Base-by-base conservation (phyloP, 306 rosid species). In the Pueraria montana region DNA sequence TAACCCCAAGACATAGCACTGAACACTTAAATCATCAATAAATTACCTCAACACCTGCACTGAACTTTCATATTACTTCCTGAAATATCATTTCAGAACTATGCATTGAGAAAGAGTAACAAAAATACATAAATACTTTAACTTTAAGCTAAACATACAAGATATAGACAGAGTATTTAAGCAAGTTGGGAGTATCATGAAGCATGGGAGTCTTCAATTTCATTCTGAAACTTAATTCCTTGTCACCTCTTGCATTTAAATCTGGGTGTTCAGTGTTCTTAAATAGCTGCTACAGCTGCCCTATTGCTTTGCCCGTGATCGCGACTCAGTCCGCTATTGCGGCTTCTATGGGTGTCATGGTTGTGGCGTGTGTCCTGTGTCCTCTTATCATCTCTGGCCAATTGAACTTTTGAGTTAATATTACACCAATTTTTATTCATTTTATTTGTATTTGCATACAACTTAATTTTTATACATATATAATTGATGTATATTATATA, bases 241-340 rank as follows among this genome's bases (percentile, higher is more conserved):
- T 70, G 78, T 72, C 36, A 68, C 23, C 77, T n/a, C 56, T 20
- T 68, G 38, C 24, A 26, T 80, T 43, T 43, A 30, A 80, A 20
- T 48, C 17, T 20, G 55, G 26, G 12, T 72, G 56, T 62, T 64
- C 12, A 10, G 5, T 8, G 14, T 53, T 53, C 59, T 53, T 18
- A 53, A 53, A 53, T 53, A 7, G 61, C 61, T 4, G 10, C 61
- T 18, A 18, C 18, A 18, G 12, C 12, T 11, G n/a, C n/a, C n/a
- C 5, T 53, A n/a, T 52, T 52, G 24, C 59, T 6, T 52, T 52
- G n/a, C n/a, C n/a, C 34, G 4, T 4, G 4, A 30, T 30, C 34
- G 4, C 4, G 4, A 30, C 34, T 30, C 34, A 2, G 34, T 30
- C 34, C 34, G 34, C 34, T 30, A 30, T 30, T 30, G 34, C 34